phyloP scores from a whole-genome alignment of 1,284 basidiomycete genomes.

The Trichosporon sp. region DNA sequence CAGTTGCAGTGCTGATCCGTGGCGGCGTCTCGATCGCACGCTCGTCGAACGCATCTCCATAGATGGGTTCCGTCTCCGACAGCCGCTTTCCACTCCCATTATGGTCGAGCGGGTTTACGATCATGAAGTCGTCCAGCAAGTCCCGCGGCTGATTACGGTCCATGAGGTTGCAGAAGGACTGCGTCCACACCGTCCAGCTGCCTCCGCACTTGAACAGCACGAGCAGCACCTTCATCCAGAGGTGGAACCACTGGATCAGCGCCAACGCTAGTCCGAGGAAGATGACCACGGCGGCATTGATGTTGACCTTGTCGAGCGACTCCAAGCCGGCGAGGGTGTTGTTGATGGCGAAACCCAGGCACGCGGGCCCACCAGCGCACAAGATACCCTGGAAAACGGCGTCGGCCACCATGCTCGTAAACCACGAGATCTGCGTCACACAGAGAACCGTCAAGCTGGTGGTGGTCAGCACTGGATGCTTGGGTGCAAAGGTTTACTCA shows the following conservation, averaged over 20 bases:
- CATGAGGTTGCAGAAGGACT: constrained; percentile 1
- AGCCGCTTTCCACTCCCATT: not conserved
- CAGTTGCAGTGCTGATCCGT: not conserved
- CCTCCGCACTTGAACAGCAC: not conserved
- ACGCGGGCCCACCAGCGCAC: not conserved
- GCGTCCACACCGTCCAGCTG: not conserved
- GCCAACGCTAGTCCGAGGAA: not conserved
- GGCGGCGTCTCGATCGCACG: not conserved
- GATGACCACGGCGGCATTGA: constrained; percentile 1
- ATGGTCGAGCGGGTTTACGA: not conserved
- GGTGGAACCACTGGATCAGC: not conserved
- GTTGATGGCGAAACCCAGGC: not conserved
- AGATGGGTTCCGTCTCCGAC: not conserved
- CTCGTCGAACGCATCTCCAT: not conserved
- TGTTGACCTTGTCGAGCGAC: not conserved
- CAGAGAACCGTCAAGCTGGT: not conserved
- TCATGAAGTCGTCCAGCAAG: not conserved
- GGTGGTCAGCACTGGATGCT: not conserved
- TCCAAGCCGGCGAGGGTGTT: not conserved
- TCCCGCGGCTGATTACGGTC: not conserved
- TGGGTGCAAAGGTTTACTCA: not conserved
- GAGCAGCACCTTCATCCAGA: not conserved
- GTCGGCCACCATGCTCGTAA: constrained; percentile 1
- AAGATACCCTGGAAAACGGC: not conserved
- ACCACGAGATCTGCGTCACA: not conserved